phyloP scores from a whole-genome alignment of 2,329 filamentous ascomycete species.

The Massarina eburnea region DNA sequence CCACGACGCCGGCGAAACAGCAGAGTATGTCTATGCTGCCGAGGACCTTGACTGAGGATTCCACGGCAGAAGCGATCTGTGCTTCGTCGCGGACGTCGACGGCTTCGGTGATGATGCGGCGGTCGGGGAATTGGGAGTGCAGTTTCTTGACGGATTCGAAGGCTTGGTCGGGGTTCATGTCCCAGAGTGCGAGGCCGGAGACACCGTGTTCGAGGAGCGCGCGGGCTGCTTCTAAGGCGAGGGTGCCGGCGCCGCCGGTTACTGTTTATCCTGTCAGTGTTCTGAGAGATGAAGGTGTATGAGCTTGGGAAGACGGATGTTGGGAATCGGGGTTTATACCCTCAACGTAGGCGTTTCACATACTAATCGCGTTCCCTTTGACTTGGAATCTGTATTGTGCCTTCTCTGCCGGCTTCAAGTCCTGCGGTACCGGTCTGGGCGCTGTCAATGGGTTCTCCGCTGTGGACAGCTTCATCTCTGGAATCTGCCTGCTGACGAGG shows the following conservation, averaged over 20 bases:
- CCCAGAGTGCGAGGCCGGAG: conserved; percentile 61
- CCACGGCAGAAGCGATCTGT: conserved; percentile 45
- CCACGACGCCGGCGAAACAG: conserved; percentile 70
- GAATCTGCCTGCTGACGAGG: conserved; percentile 48
- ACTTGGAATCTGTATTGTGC: conserved; percentile 55
- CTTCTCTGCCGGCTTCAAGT: conserved; percentile 44
- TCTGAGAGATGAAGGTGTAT: neutral
- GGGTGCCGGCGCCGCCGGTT: conserved; percentile 67
- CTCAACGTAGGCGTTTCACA: conserved; percentile 25
- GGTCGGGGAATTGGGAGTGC: conserved; percentile 55
- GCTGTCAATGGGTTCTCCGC: conserved; percentile 46
- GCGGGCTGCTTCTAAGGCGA: conserved; percentile 60
- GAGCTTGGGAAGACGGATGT: neutral
- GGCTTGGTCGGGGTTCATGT: conserved; percentile 53
- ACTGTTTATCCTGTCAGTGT: conserved; percentile 41
- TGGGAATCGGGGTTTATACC: conserved; percentile 10
- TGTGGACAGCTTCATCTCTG: conserved; percentile 55
- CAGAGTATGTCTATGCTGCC: conserved; percentile 59
- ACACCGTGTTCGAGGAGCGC: conserved; percentile 71
- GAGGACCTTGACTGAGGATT: conserved; percentile 45
- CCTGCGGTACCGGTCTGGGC: conserved; percentile 47
- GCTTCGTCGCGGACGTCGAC: conserved; percentile 63
- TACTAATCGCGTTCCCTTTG: conserved; percentile 56
- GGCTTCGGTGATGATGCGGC: conserved; percentile 52
- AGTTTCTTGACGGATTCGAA: conserved; percentile 51